Evolutionary conservation across 2,329 filamentous ascomycete genomes (phyloP).

Genomic region (Didymella keratinophila): DNA sequence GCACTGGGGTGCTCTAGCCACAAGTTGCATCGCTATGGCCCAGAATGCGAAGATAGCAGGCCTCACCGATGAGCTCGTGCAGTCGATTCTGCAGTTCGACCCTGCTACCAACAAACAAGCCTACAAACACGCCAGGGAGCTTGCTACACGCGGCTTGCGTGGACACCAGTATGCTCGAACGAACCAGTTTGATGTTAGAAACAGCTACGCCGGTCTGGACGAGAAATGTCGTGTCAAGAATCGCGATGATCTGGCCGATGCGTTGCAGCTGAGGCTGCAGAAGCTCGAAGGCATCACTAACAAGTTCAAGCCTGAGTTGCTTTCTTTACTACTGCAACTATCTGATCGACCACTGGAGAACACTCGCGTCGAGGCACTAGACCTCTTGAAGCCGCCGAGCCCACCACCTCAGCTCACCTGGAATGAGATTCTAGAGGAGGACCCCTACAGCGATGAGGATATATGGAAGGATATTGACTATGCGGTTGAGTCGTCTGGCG

Average conservation of each 20-base stretch:
- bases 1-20: neutral
- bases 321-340: slow-evolving; percentile 80
- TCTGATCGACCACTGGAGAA: slow-evolving; percentile 81
- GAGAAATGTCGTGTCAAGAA: slow-evolving; percentile 86
- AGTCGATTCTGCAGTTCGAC: slow-evolving; percentile 64
- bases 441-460: slow-evolving; percentile 72
- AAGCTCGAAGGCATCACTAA: slow-evolving; percentile 63
- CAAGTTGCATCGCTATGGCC: slow-evolving; percentile 64
- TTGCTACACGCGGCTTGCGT: slow-evolving; percentile 51
- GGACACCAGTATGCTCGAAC: slow-evolving; percentile 55
- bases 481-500: slow-evolving; percentile 69
- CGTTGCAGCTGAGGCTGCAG: slow-evolving; percentile 65
- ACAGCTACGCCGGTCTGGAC: slow-evolving; percentile 63
- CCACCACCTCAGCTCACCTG: slow-evolving; percentile 68
- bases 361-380: slow-evolving; percentile 70
- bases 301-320: slow-evolving; percentile 79
- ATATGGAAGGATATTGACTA: slow-evolving; percentile 78
- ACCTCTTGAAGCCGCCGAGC: slow-evolving; percentile 60
- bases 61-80: slow-evolving; percentile 75
- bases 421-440: slow-evolving; percentile 79
- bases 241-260: slow-evolving; percentile 80
- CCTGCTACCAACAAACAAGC: slow-evolving; percentile 42
- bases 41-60: slow-evolving; percentile 70
- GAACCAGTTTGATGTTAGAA: slow-evolving; percentile 59
- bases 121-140: slow-evolving; percentile 50